Base-by-base conservation (phyloP, 768 basidiomycete genomes). In the Leucocoprinus leucothites region DNA sequence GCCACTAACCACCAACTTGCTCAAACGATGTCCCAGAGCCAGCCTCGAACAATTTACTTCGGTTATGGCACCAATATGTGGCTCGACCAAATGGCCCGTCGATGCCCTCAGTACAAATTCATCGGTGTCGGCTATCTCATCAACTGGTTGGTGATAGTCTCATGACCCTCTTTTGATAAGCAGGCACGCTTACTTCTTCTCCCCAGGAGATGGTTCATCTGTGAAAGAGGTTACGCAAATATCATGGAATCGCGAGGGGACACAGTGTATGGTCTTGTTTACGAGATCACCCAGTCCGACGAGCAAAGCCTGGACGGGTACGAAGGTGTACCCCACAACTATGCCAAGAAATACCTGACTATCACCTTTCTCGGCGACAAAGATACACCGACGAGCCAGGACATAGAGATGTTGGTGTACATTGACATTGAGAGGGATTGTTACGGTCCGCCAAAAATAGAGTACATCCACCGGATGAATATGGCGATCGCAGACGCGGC, bases 401-500 rank as follows among this genome's bases (percentile, higher is more conserved):
- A 13, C 1, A 58, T 71, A 19, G 51, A 69, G 11, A 67, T 67
- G 1, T 63, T 80, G 49, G 67, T 79, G 25, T 81, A 80, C 49
- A 64, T 80, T 19, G 76, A 80, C 46, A 58, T 67, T 9, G 50
- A 68, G 38, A 64, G 73, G 45, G 58, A 66, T 51, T 57, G 50
- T 14, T 67, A 68, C 25, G 69, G 74, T 11, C 50, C 58, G 5
- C 71, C 75, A 5, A 65, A 66, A 58, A 61, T 63, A 42, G 78
- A 80, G 61, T 81, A 80, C 58, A 72, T 80, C 28, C 59, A 61
- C 53, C 67, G 77, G 11, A 77, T 81, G 67, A 79, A 80, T 56
- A 68, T 63, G 63, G 77, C 68, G 3, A 76, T 80, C 24, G 65
- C 59, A 21, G 77, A 81, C 61, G 77, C 70, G 0, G 43, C 74